Base-by-base conservation (phyloP, 495 filamentous ascomycete species). In the Thozetella sp. region DNA sequence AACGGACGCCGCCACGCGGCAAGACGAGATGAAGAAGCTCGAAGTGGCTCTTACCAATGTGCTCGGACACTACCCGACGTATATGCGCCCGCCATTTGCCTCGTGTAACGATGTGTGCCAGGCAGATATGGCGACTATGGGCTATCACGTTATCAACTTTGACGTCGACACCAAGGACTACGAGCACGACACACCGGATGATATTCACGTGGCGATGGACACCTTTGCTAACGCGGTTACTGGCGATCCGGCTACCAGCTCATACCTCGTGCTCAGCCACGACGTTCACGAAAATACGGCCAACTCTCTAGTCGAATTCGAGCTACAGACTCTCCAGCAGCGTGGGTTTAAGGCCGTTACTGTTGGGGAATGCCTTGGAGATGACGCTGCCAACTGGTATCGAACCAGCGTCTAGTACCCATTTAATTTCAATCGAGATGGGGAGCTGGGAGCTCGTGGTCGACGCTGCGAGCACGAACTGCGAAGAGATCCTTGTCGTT, bases 361-460 rank as follows among this genome's bases (percentile, higher is more conserved):
- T 23, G 76, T 88, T 51, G 87, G 86, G 0, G 82, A 88, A 60
- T 89, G 86, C 65, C 63, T 90, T 40, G 79, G 75, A 0, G 84
- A 89, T 60, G 76, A 85, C 0, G 62, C 67, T 10, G 75, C 72
- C n/a, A 81, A 83, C 59, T 91, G 88, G 88, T 90, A 88, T 60
- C 80, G 83, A 15, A 37, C 30, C 15, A 37, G n/a, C n/a, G n/a
- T n/a, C n/a, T n/a, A n/a, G n/a, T n/a, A n/a, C n/a, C n/a, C n/a
- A n/a, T n/a, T n/a, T n/a, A n/a, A n/a, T n/a, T n/a, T n/a, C n/a
- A n/a, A n/a, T n/a, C n/a, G n/a, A n/a, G n/a, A n/a, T n/a, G n/a
- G n/a, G n/a, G n/a, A n/a, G n/a, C n/a, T n/a, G n/a, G n/a, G n/a
- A n/a, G n/a, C n/a, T n/a, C n/a, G n/a, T n/a, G n/a, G n/a, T n/a